phyloP scores from a whole-genome alignment of 2,329 filamentous ascomycete genomes.

The Colletotrichum sp. region DNA sequence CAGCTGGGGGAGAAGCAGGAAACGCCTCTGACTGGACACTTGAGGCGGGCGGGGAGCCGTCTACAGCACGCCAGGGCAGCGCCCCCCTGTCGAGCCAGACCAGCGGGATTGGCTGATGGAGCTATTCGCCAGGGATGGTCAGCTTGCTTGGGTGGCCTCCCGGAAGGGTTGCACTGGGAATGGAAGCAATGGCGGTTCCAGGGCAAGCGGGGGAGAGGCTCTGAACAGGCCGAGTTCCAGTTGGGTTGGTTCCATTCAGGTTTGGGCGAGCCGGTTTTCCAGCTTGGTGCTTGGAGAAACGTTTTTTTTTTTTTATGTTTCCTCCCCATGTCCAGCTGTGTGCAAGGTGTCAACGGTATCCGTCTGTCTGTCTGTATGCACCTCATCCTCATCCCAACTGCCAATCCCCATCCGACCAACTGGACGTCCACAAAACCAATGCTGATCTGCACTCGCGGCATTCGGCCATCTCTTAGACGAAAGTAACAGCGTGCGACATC shows the following conservation, averaged over 20 bases:
- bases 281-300: background rate
- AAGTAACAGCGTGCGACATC: background rate
- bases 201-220: background rate
- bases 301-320: background rate
- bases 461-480: background rate
- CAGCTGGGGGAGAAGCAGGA: constrained; percentile 1
- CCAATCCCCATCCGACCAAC: background rate
- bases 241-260: background rate
- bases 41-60: constrained; percentile 1
- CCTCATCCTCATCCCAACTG: background rate
- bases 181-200: constrained; percentile 2
- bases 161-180: constrained; percentile 18
- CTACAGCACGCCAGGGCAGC: constrained; percentile 2
- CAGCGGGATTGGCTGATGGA: constrained; percentile 18
- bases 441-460: background rate
- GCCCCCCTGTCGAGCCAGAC: constrained; percentile 9
- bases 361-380: background rate
- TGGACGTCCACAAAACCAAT: background rate
- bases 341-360: background rate
- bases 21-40: background rate
- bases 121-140: constrained; percentile 1
- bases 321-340: background rate
- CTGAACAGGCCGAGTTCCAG: background rate
- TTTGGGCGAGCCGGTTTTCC: constrained; percentile 16
- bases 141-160: constrained; percentile 19